Base-by-base conservation (phyloP, 805 yeast genomes). In the Maudiozyma bulderi region DNA sequence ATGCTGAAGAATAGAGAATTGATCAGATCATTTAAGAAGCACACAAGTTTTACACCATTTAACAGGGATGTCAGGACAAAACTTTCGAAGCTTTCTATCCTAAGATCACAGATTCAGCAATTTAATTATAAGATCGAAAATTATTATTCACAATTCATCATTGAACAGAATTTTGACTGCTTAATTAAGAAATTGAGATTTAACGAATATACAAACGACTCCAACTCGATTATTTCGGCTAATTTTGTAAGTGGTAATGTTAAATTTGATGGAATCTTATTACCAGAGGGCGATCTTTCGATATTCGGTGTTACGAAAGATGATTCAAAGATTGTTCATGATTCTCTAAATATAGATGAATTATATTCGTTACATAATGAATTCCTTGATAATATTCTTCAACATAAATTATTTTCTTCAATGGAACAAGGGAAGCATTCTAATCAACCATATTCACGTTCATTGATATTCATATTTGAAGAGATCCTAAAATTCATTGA, bases 271-370 rank as follows among this genome's bases (percentile, higher is more conserved):
- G 65, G 62, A 3, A 54, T 66, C 7, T 49, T 72, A 40, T 57
- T 56, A 42, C 73, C 75, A 5, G 53, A 54, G 7, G 31, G 43
- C 1, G 54, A 57, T 8, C 59, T 59, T 45, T 50, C 62, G 28
- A 33, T 28, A 9, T 39, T 43, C 34, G 45, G 42, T 14, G 15
- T 32, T 2, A 35, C 47, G 2, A 15, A 40, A 10, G 30, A 43
- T n/a, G 20, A 13, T 41, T 15, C 46, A 8, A 43, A 38, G 5
- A 28, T 28, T n/a, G 43, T 46, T 43, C 2, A 52, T 47, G 8
- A 39, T 9, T 15, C 20, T 42, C 48, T 53, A 43, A 73, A 77
- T 10, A 62, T 82, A 45, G 82, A 81, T 53, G 81, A 79, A 41
- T 57, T 82, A 10, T 66, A 70, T 9, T 38, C 54, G 5, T 46